Conservation (phyloP, 257 asterid species). For the Fraxinus anomala region DNA sequence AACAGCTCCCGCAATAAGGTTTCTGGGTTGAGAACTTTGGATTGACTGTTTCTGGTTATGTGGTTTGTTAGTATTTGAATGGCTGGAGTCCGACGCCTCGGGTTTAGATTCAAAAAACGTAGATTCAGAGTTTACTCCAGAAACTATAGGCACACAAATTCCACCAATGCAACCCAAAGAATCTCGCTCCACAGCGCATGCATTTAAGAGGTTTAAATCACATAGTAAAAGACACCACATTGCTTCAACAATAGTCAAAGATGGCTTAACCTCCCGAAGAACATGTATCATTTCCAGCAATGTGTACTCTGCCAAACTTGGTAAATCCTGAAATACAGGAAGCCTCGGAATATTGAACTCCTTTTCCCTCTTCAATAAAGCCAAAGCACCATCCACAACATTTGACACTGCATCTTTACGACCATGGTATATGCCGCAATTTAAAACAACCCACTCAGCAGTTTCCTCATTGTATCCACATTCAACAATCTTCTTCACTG, state of each 20-base stretch:
- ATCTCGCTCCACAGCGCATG: conserved; percentile 49
- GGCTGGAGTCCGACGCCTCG: conserved; percentile 34
- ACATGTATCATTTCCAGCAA: conserved; percentile 77
- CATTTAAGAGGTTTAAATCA: conserved; percentile 69
- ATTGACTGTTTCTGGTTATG: conserved; percentile 25
- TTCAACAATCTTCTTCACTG: conserved; percentile 56
- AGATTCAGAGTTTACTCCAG: conserved; percentile 28
- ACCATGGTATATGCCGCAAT: conserved; percentile 63
- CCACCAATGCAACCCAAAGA: conserved; percentile 31
- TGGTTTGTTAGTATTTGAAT: conserved; percentile 29
- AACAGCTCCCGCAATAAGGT: conserved; percentile 28
- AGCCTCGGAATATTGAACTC: conserved; percentile 34
- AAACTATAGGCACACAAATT: conserved; percentile 33
- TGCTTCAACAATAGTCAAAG: conserved; percentile 57
- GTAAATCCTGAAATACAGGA: conserved; percentile 49
- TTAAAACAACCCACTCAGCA: conserved; percentile 69
- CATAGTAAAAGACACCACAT: conserved; percentile 74
- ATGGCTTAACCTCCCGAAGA: conserved; percentile 66
- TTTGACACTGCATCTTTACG: conserved; percentile 60
- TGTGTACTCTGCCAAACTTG: conserved; percentile 58
- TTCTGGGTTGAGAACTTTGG: conserved; percentile 35
- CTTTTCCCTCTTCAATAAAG: conserved; percentile 47
- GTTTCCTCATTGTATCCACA: conserved; percentile 55
- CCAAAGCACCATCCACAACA: conserved; percentile 67
- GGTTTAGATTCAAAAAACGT: conserved; percentile 23